Percentiles rank a stretch among this genome's conserved stretches.
Conservation (phyloP, 2,329 filamentous ascomycete genomes). For the Exophiala sideris region DNA sequence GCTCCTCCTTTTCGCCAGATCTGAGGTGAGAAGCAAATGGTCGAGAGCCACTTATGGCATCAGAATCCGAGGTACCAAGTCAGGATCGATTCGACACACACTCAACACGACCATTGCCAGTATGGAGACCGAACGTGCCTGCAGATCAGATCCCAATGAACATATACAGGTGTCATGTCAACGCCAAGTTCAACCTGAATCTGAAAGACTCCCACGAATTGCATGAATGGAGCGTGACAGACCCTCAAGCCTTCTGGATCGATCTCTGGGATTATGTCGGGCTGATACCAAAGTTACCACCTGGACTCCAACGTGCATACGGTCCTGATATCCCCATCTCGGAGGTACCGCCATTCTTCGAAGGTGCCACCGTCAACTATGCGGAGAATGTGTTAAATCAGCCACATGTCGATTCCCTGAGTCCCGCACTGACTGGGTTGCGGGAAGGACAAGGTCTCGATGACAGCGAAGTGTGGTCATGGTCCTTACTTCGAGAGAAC, state of each 20-base stretch:
- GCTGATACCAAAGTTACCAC: conserved; percentile 32
- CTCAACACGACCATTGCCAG: not conserved
- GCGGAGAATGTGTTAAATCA: conserved; percentile 40
- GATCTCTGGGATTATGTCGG: conserved; percentile 38
- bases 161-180: conserved; percentile 14
- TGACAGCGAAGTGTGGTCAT: conserved; percentile 37
- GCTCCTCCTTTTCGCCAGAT: not conserved
- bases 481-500: conserved; percentile 37
- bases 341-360: conserved; percentile 38
- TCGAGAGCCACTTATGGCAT: not conserved
- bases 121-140: conserved; percentile 5
- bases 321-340: conserved; percentile 37
- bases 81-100: not conserved
- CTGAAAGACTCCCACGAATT: conserved; percentile 33
- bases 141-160: conserved; percentile 10
- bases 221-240: conserved; percentile 39
- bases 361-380: conserved; percentile 36
- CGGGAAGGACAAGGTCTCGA: conserved; percentile 34
- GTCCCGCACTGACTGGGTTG: conserved; percentile 39
- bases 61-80: not conserved
- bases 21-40: not conserved
- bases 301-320: conserved; percentile 35
- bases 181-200: conserved; percentile 11
- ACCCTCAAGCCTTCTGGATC: conserved; percentile 42
- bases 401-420: conserved; percentile 32